Evolutionary conservation across 1,284 basidiomycete species (phyloP), one percentile per base, ranked within the genome.

Genomic region (Cryptococcus amylolentus): DNA sequence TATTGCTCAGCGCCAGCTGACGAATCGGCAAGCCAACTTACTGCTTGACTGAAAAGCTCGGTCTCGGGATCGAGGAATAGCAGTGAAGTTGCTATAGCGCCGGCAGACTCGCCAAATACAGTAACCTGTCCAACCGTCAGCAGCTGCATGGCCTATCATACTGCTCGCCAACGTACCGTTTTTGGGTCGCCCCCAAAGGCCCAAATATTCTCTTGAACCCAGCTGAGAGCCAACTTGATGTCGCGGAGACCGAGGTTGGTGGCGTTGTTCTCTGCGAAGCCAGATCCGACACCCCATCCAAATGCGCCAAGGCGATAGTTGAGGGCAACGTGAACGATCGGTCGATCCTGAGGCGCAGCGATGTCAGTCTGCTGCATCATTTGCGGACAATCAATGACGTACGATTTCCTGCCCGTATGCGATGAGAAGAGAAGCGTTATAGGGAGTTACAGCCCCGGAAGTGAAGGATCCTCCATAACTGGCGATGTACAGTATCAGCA

Each of bases 141-240:
- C 44, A 27, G 7, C 38, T 38, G 5, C 5, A n/a, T 13, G 18
- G n/a, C 31, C 23, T 23, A 44, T 35, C 51, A n/a, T 27, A 20
- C 26, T 49, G 38, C 20, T 27, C 8, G 14, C 23, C 45, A 42
- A 51, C 57, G 31, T 2, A 74, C 76, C 60, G 77, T 76, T 28
- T 57, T 52, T 8, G 68, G 64, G 61, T 81, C 76, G n/a, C 82
- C 82, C 4, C 81, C 81, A 54, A 81, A 82, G 2, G 68, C 66
- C 37, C 63, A 61, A 50, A 82, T 79, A 58, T 81, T 76, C 52
- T 75, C 52, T 40, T 78, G 75, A 1, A 82, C 75, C 81, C 81
- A 83, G 55, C 80, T 64, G 4, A 83, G 67, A 1, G 76, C 79
- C n/a, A 77, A 65, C 4, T 75, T 67, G 55, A 81, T 78, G 60